These are phyloP conservation scores for Fraxinus platypoda DNA, from an alignment of 305 asterid genomes.

Conservation along the genomic window DNA sequence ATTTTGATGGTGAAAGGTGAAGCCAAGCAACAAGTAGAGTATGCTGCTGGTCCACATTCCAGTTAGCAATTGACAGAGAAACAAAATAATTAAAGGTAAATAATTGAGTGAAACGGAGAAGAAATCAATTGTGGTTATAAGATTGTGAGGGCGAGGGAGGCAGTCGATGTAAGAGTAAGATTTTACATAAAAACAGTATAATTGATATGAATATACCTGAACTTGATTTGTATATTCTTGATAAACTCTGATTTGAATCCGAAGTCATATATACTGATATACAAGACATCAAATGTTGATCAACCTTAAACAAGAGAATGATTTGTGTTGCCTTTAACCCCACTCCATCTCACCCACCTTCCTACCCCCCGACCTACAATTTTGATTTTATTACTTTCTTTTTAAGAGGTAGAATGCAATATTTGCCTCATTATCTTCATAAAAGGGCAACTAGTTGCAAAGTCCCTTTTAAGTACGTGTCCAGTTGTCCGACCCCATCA, in stretches of 20 bases:
- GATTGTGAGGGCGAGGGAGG: background rate
- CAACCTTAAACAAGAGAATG: background rate
- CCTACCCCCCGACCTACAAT: background rate
- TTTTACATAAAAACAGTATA: no score
- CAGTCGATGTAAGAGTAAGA: background rate
- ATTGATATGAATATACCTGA: background rate
- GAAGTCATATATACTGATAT: background rate
- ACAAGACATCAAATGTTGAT: background rate
- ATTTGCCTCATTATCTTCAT: background rate
- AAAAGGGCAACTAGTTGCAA: background rate
- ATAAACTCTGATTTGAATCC: background rate
- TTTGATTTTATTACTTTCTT: background rate
- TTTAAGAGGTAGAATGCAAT: background rate
- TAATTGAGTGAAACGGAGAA: background rate
- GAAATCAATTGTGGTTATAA: background rate
- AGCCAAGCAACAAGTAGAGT: background rate
- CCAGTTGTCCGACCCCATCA: no score
- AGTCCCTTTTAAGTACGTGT: background rate
- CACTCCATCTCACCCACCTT: background rate
- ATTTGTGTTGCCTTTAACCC: background rate
- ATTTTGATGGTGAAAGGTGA: background rate
- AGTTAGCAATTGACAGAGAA: background rate
- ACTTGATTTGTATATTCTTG: background rate
- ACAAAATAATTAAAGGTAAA: background rate
- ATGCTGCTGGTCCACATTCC: background rate